Evolutionary conservation across 345 rosid genomes (phyloP).

Genomic region (Populus alba): DNA sequence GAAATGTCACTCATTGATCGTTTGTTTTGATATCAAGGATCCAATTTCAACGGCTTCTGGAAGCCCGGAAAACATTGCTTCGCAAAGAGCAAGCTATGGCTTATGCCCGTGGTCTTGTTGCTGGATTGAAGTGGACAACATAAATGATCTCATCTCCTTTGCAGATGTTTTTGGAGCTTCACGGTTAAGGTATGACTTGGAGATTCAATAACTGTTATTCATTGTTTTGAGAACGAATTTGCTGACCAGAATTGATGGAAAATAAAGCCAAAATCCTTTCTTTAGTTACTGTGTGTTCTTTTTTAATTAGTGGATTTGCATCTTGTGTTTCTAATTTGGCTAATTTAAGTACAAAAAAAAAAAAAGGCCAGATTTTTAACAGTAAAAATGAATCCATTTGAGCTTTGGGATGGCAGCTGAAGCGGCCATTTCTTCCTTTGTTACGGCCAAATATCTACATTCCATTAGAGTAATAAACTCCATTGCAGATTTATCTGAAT

Average conservation of each 20-base stretch:
- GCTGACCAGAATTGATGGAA: not conserved
- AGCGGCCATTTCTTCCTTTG: not conserved
- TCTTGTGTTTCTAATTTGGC: not conserved
- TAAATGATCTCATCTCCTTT: slow-evolving; percentile 67
- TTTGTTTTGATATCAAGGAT: slow-evolving; percentile 39
- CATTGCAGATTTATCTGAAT: not conserved
- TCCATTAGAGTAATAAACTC: not conserved
- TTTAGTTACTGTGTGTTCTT: not conserved
- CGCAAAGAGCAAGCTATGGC: slow-evolving; percentile 86
- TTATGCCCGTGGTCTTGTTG: slow-evolving; percentile 74
- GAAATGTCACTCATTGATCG: slow-evolving; percentile 10
- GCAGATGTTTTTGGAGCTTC: slow-evolving; percentile 84
- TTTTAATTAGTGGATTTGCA: not conserved
- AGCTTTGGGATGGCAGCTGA: not conserved
- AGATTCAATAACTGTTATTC: not conserved
- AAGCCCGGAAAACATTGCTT: slow-evolving; percentile 64
- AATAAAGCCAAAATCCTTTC: not conserved
- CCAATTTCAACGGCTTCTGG: slow-evolving; percentile 71
- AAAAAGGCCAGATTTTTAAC: not conserved
- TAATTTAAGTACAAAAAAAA: not conserved
- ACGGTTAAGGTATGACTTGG: slow-evolving; percentile 50
- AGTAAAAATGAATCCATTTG: not conserved
- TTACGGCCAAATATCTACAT: not conserved
- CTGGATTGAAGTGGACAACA: slow-evolving; percentile 65
- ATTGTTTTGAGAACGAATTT: not conserved